phyloP scores from a whole-genome alignment of 164 flowering plant genomes.

The Umbellularia californica region DNA sequence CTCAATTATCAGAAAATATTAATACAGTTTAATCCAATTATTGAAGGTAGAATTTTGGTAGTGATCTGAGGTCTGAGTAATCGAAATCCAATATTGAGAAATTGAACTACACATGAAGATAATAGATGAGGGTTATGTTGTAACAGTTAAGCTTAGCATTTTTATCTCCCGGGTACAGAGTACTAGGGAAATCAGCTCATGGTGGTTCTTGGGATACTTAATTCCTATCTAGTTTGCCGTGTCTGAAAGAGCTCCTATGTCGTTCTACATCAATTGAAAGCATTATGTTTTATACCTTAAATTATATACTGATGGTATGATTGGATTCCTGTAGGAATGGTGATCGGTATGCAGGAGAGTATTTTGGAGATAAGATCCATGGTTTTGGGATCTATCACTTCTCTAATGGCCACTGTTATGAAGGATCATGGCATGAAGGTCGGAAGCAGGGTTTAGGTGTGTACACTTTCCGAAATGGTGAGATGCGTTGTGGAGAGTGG shows the following conservation, averaged over 20 bases:
- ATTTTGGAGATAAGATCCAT: constrained; percentile 93
- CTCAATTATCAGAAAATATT: not conserved
- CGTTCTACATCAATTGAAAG: not conserved
- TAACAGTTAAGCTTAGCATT: not conserved
- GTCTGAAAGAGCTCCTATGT: not conserved
- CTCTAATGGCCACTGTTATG: constrained; percentile 88
- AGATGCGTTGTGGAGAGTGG: constrained; percentile 81
- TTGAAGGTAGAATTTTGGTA: not conserved
- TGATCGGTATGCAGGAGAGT: constrained; percentile 90
- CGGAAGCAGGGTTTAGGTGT: constrained; percentile 86
- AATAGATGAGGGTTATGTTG: not conserved
- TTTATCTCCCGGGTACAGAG: not conserved
- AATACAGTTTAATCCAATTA: not conserved
- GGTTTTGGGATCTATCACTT: constrained; percentile 97
- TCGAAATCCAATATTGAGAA: not conserved
- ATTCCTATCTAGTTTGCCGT: not conserved
- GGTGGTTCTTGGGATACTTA: too few species aligned
- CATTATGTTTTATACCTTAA: not conserved
- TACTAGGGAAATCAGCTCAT: not conserved
- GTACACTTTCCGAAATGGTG: constrained; percentile 85
- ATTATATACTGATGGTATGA: not conserved
- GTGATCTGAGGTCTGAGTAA: not conserved
- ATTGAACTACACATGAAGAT: not conserved
- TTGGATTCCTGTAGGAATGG: constrained; percentile 50
- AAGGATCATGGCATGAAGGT: constrained; percentile 99